Base-by-base conservation (phyloP, 768 basidiomycete species). In the Ramaria sp. region DNA sequence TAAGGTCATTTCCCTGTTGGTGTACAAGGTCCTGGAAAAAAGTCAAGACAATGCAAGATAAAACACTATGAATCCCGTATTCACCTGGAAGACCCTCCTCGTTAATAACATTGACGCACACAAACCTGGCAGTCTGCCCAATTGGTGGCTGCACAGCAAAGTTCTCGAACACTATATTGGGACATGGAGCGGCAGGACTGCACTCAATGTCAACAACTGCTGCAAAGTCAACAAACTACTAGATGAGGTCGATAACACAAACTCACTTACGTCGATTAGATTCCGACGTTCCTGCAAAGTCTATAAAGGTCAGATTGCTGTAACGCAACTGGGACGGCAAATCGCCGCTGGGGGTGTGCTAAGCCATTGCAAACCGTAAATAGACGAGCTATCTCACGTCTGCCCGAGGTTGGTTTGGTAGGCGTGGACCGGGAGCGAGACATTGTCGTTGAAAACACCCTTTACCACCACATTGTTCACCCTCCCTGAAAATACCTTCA, bases 341-440 rank as follows among this genome's bases (percentile, higher is more conserved):
- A 62, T 79, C 78, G 5, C 66, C 73, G n/a, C 78, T 78, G 48
- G 20, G 37, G 36, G 51, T 16, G 4, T 9, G 38, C 38, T 49
- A 42, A 20, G 42, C 15, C 25, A 44, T 18, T 42, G 8, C 27
- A 56, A 27, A 20, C 9, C 13, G 51, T 32, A 28, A 25, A 45
- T 18, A 18, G 9, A 18, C n/a, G n/a, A 24, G 25, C 13, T 16
- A 7, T 57, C 70, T 55, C 51, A 76, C 76, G 70, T 66, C 43
- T 74, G 67, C 3, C 68, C 78, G 16, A 66, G 69, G 60, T 79
- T 78, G 22, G 77, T 78, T 60, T 81, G 78, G 57, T 72, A 73
- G 16, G 80, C 58, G 56, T 77, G 74, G 9, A 78, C 63, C 0
- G 74, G 77, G 7, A 61, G 60, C 44, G 70, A 67, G 52, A 79